Evolutionary conservation across 352 stramenopile genomes (phyloP).

Genomic region (Phytophthora fragariaefolia): DNA sequence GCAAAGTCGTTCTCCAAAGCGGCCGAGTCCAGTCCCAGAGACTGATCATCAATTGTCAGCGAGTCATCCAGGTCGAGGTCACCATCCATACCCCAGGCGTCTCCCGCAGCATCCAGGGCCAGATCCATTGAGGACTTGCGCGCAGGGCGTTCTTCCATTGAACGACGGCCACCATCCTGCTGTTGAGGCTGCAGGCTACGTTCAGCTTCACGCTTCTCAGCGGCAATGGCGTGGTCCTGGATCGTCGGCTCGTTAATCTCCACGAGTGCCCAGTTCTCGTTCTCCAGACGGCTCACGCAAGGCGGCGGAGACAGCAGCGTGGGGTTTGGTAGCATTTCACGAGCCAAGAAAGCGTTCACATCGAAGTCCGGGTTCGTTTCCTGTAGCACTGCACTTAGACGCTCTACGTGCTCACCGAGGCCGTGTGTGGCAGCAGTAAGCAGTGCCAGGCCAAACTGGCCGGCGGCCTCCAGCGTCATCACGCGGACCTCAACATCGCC

Average conservation of each 20-base stretch:
- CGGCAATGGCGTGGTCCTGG: conserved; percentile 80
- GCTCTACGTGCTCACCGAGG: conserved; percentile 94
- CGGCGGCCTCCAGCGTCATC: conserved; percentile 95
- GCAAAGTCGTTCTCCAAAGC: conserved; percentile 67
- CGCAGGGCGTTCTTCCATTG: conserved; percentile 49
- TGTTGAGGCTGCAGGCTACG: conserved; percentile 70
- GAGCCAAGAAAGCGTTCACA: conserved; percentile 64
- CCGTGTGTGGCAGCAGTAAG: conserved; percentile 97
- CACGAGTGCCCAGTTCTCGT: conserved; percentile 98
- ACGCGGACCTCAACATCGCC: conserved; percentile 97
- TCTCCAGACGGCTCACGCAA: conserved; percentile 92
- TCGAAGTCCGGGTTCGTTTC: conserved; percentile 89
- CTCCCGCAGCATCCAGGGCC: conserved; percentile 71
- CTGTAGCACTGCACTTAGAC: conserved; percentile 92
- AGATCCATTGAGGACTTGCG: conserved; percentile 82
- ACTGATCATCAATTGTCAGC: conserved; percentile 57
- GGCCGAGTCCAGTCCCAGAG: conserved; percentile 47
- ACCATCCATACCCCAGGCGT: conserved; percentile 84
- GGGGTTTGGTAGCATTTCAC: conserved; percentile 71
- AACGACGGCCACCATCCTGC: conserved; percentile 30
- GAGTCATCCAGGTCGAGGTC: conserved; percentile 89
- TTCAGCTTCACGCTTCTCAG: conserved; percentile 82
- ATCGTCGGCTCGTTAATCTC: conserved; percentile 93
- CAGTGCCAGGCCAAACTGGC: conserved; percentile 96
- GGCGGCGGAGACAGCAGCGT: conserved; percentile 94